Percentiles rank a stretch among this genome's conserved stretches.
phyloP scores from a whole-genome alignment of 352 stramenopile genomes.

The Phytophthora sansomeana region DNA sequence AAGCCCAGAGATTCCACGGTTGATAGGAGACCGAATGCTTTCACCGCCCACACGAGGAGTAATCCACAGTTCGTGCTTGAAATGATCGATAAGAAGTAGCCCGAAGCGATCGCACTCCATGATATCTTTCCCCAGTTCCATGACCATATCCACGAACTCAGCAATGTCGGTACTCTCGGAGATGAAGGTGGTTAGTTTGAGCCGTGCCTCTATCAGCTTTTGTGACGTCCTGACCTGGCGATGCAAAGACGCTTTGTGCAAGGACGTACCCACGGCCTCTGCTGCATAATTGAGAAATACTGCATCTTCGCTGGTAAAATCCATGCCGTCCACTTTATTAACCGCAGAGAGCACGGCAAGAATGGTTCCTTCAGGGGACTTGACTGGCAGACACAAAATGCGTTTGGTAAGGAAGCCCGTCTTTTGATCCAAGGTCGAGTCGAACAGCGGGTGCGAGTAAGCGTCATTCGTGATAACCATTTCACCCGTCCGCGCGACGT shows the following conservation, averaged over 20 bases:
- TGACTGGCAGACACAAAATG: conserved; percentile 71
- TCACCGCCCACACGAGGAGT: conserved; percentile 58
- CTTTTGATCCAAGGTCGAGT: conserved; percentile 73
- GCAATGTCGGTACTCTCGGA: conserved; percentile 68
- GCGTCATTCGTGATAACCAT: conserved; percentile 77
- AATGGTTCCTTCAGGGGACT: conserved; percentile 61
- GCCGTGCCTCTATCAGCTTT: conserved; percentile 69
- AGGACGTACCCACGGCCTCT: conserved; percentile 68
- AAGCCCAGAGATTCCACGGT: conserved; percentile 72
- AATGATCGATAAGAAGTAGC: conserved; percentile 73
- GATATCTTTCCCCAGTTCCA: conserved; percentile 77
- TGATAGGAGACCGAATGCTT: conserved; percentile 70
- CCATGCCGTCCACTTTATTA: conserved; percentile 78
- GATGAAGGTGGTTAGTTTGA: conserved; percentile 74
- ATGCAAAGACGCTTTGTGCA: conserved; percentile 76
- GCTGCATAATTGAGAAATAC: conserved; percentile 80
- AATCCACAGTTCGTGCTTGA: conserved; percentile 85
- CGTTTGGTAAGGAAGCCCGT: conserved; percentile 67
- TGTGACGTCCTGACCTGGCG: conserved; percentile 77
- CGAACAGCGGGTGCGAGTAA: conserved; percentile 68
- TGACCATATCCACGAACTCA: conserved; percentile 71
- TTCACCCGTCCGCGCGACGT: conserved; percentile 70
- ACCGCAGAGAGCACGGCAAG: conserved; percentile 72
- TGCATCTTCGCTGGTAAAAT: conserved; percentile 73
- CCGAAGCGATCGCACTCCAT: conserved; percentile 82